Evolutionary conservation across 495 filamentous ascomycete species (phyloP).

Genomic region (Hypoxylon fuscum): DNA sequence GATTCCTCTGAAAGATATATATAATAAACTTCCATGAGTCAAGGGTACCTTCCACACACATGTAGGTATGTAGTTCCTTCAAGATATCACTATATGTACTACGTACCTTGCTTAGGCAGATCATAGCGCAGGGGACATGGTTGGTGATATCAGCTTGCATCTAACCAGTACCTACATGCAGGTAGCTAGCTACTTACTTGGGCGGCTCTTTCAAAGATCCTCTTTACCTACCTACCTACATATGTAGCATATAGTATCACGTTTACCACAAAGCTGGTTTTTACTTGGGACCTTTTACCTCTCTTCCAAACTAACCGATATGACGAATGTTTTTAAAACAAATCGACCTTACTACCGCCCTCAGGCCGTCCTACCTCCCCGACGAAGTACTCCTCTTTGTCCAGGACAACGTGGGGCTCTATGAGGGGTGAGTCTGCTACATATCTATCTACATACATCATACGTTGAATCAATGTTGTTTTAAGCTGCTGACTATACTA

Average conservation of each 20-base stretch:
- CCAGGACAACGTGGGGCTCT: constrained; percentile 95
- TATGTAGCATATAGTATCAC: too few species aligned
- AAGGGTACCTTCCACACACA: too few species aligned
- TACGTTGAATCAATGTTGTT: too few species aligned
- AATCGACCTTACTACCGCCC: constrained; percentile 92
- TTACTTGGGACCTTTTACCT: background rate
- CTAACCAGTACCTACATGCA: too few species aligned
- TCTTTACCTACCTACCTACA: too few species aligned
- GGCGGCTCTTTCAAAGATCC: too few species aligned
- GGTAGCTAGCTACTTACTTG: too few species aligned
- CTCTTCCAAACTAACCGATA: constrained; percentile 41
- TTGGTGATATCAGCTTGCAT: constrained; percentile 9
- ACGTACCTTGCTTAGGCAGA: background rate
- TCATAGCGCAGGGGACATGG: background rate
- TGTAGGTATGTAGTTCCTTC: too few species aligned
- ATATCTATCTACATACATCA: too few species aligned
- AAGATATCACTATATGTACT: background rate
- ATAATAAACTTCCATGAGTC: too few species aligned
- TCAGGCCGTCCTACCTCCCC: constrained; percentile 87
- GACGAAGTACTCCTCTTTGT: constrained; percentile 94
- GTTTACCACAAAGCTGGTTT: background rate
- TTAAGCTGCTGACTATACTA: too few species aligned
- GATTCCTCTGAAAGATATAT: too few species aligned
- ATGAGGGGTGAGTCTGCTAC: constrained; percentile 84
- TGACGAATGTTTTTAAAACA: constrained; percentile 95